phyloP scores from a whole-genome alignment of 202 grass and related monocot genomes.

The Brachypodium distachyon region DNA sequence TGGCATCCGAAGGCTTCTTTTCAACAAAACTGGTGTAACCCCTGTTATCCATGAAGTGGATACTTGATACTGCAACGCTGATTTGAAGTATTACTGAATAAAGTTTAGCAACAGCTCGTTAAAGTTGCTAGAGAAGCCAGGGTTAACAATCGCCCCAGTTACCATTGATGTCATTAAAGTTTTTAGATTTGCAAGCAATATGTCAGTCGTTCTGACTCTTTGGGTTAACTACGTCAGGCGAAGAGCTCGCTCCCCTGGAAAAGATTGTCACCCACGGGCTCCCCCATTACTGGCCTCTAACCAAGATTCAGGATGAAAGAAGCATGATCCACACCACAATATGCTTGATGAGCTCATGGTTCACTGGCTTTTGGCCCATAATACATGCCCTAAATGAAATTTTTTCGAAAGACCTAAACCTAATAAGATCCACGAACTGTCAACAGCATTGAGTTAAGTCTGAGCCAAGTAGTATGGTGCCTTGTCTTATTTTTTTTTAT shows the following conservation, averaged over 20 bases:
- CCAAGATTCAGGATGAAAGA: too few relatives aligned
- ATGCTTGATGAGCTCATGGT: too few relatives aligned
- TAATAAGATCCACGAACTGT: background rate
- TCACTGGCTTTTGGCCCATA: too few relatives aligned
- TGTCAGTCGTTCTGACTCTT: too few relatives aligned
- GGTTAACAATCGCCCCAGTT: background rate
- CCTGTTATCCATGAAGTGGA: background rate
- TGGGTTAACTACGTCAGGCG: too few relatives aligned
- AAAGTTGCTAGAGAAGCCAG: background rate
- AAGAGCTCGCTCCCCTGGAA: too few relatives aligned
- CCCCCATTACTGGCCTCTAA: too few relatives aligned
- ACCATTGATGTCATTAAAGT: background rate
- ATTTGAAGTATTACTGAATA: background rate
- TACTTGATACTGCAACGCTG: background rate
- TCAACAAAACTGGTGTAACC: background rate
- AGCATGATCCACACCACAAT: too few relatives aligned
- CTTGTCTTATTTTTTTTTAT: too few relatives aligned
- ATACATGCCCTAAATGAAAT: background rate
- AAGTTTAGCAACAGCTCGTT: background rate
- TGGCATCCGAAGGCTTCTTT: background rate
- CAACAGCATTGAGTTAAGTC: background rate
- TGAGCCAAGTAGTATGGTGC: background rate
- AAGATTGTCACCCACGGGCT: too few relatives aligned
- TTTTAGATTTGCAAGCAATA: too few relatives aligned
- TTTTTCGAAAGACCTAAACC: background rate